Percentiles rank a stretch among this genome's conserved stretches.
phyloP scores from a whole-genome alignment of 2,329 filamentous ascomycete species.

The Aspergillus tubingensis region DNA sequence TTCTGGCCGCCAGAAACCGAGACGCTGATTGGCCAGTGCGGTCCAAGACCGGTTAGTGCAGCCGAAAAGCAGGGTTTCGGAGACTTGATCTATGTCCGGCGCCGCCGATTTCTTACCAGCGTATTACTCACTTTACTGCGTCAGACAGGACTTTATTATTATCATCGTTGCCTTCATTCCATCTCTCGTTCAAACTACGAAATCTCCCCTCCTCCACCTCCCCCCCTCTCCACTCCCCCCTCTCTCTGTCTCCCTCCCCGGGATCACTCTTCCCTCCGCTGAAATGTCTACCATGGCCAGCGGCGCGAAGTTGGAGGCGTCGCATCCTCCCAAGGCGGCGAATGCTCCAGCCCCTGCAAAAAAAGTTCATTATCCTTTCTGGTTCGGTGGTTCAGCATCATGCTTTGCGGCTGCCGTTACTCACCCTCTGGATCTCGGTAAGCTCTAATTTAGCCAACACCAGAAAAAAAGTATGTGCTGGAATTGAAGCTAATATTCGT shows the following conservation, averaged over 20 bases:
- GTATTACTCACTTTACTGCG: neutral
- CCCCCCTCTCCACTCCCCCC: slow-evolving; percentile 24
- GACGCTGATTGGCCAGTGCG: slow-evolving; percentile 32
- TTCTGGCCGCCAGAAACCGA: slow-evolving; percentile 28
- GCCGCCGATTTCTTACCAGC: slow-evolving; percentile 3
- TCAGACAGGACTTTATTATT: neutral
- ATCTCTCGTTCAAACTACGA: neutral
- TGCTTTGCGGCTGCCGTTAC: slow-evolving; percentile 90
- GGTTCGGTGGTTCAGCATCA: slow-evolving; percentile 95
- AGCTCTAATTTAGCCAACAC: slow-evolving; percentile 36
- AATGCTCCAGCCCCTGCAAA: slow-evolving; percentile 27
- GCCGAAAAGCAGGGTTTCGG: slow-evolving; percentile 30
- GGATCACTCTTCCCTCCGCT: slow-evolving; percentile 10
- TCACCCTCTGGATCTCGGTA: slow-evolving; percentile 89
- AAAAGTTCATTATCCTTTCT: slow-evolving; percentile 71
- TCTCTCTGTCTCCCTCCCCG: slow-evolving; percentile 12
- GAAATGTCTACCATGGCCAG: slow-evolving; percentile 37
- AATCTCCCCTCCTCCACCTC: slow-evolving; percentile 12
- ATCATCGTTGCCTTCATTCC: neutral
- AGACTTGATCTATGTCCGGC: slow-evolving; percentile 38
- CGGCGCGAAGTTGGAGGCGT: slow-evolving; percentile 35
- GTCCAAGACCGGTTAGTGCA: slow-evolving; percentile 17
- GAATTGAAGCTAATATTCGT: neutral
- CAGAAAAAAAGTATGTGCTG: neutral
- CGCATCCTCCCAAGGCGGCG: slow-evolving; percentile 22